Percentiles rank a stretch among this genome's conserved stretches.
These are phyloP conservation scores for Lentinula raphanica DNA, from an alignment of 768 basidiomycete species.

Conservation along the genomic window DNA sequence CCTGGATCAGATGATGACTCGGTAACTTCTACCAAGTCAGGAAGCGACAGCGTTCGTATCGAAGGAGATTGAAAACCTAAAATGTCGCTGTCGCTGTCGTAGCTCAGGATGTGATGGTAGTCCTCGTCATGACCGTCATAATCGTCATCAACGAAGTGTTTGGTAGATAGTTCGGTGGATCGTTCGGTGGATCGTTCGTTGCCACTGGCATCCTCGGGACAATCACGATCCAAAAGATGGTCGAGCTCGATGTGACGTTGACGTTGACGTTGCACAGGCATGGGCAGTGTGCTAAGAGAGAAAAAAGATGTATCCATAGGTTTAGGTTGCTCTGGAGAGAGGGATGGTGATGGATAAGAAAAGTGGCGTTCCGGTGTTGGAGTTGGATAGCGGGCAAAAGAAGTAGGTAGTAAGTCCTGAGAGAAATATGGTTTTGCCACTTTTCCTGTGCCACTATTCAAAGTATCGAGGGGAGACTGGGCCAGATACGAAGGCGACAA, in stretches of 20 bases:
- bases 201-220: neutral
- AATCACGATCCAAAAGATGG: neutral
- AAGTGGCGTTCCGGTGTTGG: no score
- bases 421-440: neutral
- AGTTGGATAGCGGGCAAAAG: no score
- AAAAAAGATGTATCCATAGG: neutral
- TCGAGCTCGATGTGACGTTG: neutral
- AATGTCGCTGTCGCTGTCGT: neutral
- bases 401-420: neutral
- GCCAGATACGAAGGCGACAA: neutral
- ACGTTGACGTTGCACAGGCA: no score
- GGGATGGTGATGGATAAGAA: neutral
- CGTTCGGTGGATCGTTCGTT: neutral
- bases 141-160: neutral
- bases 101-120: no score
- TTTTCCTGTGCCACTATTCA: neutral
- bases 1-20: neutral
- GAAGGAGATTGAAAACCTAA: constrained; percentile 1
- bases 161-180: neutral
- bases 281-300: no score
- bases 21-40: neutral
- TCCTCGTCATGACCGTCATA: no score
- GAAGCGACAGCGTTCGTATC: neutral
- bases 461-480: neutral
- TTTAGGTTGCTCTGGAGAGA: neutral